phyloP scores from a whole-genome alignment of 805 yeast genomes.

The Candida germanica region DNA sequence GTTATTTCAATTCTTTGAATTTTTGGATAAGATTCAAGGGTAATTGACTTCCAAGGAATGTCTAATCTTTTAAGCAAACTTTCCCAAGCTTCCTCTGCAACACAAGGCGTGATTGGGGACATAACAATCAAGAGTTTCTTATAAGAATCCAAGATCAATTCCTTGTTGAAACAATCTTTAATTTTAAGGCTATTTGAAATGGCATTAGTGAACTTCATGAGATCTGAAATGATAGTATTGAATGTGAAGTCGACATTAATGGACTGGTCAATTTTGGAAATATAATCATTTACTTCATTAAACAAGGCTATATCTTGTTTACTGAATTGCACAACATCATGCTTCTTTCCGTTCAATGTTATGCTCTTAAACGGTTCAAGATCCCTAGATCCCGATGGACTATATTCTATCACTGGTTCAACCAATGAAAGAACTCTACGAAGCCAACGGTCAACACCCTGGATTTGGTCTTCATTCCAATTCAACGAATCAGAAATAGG shows the following conservation, averaged over 20 bases:
- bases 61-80: slow-evolving; percentile 21
- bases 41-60: slow-evolving; percentile 46
- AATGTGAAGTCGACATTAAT: slow-evolving; percentile 58
- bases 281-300: slow-evolving; percentile 50
- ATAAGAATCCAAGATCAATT: slow-evolving; percentile 47
- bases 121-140: slow-evolving; percentile 57
- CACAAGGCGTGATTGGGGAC: slow-evolving; percentile 80
- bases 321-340: slow-evolving; percentile 23
- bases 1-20: slow-evolving; percentile 39
- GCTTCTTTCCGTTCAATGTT: slow-evolving; percentile 17
- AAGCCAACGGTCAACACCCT: slow-evolving; percentile 88
- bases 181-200: slow-evolving; percentile 37
- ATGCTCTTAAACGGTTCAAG: slow-evolving; percentile 11
- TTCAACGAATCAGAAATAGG: slow-evolving; percentile 77
- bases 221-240: slow-evolving; percentile 85
- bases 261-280: slow-evolving; percentile 55
- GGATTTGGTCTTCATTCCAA: slow-evolving; percentile 89
- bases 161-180: slow-evolving; percentile 27
- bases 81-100: slow-evolving; percentile 82
- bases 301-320: slow-evolving; percentile 53
- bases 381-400: neutral
- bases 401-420: slow-evolving; percentile 13
- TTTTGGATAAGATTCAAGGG: slow-evolving; percentile 65
- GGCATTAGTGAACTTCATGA: slow-evolving; percentile 73
- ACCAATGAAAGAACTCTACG: slow-evolving; percentile 46